Evolutionary conservation across 2,329 filamentous ascomycete genomes (phyloP).

Genomic region (Blastomyces emzantsi): DNA sequence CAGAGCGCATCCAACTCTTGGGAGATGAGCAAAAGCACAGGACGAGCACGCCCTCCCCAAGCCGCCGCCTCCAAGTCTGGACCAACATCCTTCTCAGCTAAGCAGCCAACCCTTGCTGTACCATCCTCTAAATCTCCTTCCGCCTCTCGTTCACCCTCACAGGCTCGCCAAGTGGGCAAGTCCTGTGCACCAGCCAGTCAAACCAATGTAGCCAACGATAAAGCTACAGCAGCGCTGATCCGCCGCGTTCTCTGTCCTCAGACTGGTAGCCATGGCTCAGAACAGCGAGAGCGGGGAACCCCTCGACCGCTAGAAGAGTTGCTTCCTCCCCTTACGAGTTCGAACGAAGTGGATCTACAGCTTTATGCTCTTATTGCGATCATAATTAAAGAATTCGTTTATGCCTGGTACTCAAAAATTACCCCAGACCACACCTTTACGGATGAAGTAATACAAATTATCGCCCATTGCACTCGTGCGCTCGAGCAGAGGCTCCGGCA

Average conservation of each 20-base stretch:
- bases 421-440: constrained; percentile 84
- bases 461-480: constrained; percentile 82
- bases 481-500: constrained; percentile 77
- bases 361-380: constrained; percentile 89
- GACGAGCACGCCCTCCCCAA: constrained; percentile 33
- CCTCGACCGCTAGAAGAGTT: constrained; percentile 66
- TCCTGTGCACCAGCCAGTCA: constrained; percentile 25
- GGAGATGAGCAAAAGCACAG: constrained; percentile 33
- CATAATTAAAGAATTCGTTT: constrained; percentile 80
- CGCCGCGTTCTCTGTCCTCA: constrained; percentile 77
- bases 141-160: constrained; percentile 26
- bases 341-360: constrained; percentile 86
- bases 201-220: constrained; percentile 56
- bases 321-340: constrained; percentile 83
- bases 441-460: constrained; percentile 77
- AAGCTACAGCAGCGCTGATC: constrained; percentile 70
- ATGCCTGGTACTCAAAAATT: constrained; percentile 88
- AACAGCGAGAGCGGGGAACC: constrained; percentile 49
- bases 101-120: constrained; percentile 22
- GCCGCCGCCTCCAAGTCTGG: constrained; percentile 31
- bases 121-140: constrained; percentile 25
- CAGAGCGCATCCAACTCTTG: constrained; percentile 11
- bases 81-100: constrained; percentile 27
- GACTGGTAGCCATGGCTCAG: constrained; percentile 35
- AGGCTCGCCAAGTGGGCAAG: constrained; percentile 20